Percentiles rank a stretch among this genome's conserved stretches.
phyloP scores from a whole-genome alignment of 805 yeast genomes.

The Pichia heedii region DNA sequence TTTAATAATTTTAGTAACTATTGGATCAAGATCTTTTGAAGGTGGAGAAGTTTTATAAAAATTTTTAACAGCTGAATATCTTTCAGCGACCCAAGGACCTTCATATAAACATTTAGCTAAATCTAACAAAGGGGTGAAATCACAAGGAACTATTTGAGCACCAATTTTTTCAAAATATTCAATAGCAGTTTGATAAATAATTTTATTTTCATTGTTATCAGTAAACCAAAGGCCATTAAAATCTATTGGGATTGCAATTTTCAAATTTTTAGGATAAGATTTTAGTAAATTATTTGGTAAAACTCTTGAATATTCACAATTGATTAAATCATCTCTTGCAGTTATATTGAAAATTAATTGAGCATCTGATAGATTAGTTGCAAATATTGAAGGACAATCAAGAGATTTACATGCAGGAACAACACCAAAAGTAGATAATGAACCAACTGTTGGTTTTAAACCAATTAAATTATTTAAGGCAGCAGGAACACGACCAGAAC shows the following conservation, averaged over 20 bases:
- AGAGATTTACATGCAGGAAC: constrained; percentile 95
- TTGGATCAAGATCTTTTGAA: constrained; percentile 66
- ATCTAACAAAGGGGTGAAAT: constrained; percentile 68
- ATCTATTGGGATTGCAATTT: constrained; percentile 66
- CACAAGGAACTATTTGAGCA: constrained; percentile 50
- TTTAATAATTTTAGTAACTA: constrained; percentile 64
- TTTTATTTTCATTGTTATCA: constrained; percentile 63
- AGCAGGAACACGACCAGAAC: constrained; percentile 97
- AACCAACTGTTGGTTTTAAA: constrained; percentile 86
- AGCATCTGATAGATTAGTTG: constrained; percentile 74
- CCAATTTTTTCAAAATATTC: constrained; percentile 42
- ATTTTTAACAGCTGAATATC: constrained; percentile 75
- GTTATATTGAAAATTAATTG: constrained; percentile 63
- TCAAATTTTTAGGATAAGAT: constrained; percentile 50
- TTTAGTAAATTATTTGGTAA: constrained; percentile 59
- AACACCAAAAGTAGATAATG: constrained; percentile 81
- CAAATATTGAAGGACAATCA: constrained; percentile 84
- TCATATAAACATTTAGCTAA: constrained; percentile 86
- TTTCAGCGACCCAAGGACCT: constrained; percentile 98
- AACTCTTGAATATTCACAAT: constrained; percentile 74
- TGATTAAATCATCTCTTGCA: constrained; percentile 57
- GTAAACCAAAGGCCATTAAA: constrained; percentile 64
- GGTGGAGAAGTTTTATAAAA: constrained; percentile 68
- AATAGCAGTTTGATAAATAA: constrained; percentile 53
- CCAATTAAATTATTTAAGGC: constrained; percentile 88